Evolutionary conservation across 2,329 filamentous ascomycete genomes (phyloP).

Genomic region (Teratosphaeria pseudoeucalypti): DNA sequence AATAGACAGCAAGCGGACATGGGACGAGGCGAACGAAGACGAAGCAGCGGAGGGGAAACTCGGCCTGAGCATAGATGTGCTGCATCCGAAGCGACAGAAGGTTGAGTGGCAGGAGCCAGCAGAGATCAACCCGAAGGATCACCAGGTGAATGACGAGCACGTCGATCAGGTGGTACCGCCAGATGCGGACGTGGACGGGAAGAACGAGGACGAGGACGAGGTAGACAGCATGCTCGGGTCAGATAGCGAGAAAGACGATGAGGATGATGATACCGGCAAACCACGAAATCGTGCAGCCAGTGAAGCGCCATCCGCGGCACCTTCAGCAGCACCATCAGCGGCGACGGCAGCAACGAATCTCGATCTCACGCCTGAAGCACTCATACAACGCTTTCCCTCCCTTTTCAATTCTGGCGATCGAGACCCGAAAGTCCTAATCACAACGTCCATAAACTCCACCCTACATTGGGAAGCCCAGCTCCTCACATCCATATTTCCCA

Average conservation of each 20-base stretch:
- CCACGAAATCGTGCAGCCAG: slow-evolving; percentile 5
- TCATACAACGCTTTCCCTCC: slow-evolving; percentile 50
- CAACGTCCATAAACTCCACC: slow-evolving; percentile 79
- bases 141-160: slow-evolving; percentile 4
- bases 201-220: slow-evolving; percentile 17
- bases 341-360: slow-evolving; percentile 47
- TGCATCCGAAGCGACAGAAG: slow-evolving; percentile 35
- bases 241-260: slow-evolving; percentile 7
- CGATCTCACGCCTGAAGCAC: slow-evolving; percentile 49
- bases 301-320: slow-evolving; percentile 32
- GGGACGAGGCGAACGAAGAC: slow-evolving; percentile 50
- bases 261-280: slow-evolving; percentile 14
- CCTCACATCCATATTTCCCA: slow-evolving; percentile 73
- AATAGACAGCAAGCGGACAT: slow-evolving; percentile 78
- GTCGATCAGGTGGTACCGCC: slow-evolving; percentile 4
- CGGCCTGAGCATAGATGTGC: slow-evolving; percentile 36
- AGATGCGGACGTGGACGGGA: slow-evolving; percentile 7
- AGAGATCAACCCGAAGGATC: slow-evolving; percentile 9
- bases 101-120: slow-evolving; percentile 17
- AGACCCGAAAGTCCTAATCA: slow-evolving; percentile 78
- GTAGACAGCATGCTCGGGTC: slow-evolving; percentile 19
- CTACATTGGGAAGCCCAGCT: slow-evolving; percentile 74
- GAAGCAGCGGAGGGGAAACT: slow-evolving; percentile 30
- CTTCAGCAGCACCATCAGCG: slow-evolving; percentile 42
- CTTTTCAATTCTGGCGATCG: slow-evolving; percentile 47